These are phyloP conservation scores for Colletotrichum kahawae DNA, from an alignment of 2,329 filamentous ascomycete genomes.

Conservation along the genomic window DNA sequence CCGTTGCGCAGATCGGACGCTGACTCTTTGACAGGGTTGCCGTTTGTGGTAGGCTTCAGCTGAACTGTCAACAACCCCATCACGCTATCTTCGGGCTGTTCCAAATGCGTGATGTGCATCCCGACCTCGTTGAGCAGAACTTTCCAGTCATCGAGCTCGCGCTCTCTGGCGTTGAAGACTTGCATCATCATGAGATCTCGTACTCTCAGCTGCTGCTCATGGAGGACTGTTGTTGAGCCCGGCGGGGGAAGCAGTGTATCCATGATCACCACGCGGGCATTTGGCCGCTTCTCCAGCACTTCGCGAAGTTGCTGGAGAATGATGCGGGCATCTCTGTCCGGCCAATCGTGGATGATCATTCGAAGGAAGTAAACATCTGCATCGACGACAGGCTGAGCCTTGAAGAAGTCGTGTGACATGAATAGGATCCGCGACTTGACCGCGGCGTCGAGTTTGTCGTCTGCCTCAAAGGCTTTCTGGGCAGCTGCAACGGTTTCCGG, in stretches of 20 bases:
- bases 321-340: conserved; percentile 43
- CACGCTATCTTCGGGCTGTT: not conserved
- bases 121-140: conserved; percentile 40
- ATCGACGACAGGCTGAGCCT: conserved; percentile 36
- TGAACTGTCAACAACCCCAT: not conserved
- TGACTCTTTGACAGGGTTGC: not conserved
- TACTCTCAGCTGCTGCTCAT: not conserved
- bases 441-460: not conserved
- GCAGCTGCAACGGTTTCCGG: not conserved
- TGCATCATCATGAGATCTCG: conserved; percentile 54
- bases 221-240: conserved; percentile 32
- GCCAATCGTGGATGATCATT: conserved; percentile 60
- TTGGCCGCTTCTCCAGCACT: conserved; percentile 30
- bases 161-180: conserved; percentile 52
- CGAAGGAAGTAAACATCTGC: conserved; percentile 58
- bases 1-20: not conserved
- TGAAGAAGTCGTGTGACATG: conserved; percentile 41
- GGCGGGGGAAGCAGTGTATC: conserved; percentile 39
- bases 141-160: conserved; percentile 47
- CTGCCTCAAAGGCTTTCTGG: not conserved
- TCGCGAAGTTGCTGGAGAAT: conserved; percentile 47
- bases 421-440: conserved; percentile 37
- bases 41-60: not conserved
- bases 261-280: not conserved
- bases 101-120: not conserved